Conservation (phyloP, 73 alveolate species). For the Tetrahymena borealis region DNA sequence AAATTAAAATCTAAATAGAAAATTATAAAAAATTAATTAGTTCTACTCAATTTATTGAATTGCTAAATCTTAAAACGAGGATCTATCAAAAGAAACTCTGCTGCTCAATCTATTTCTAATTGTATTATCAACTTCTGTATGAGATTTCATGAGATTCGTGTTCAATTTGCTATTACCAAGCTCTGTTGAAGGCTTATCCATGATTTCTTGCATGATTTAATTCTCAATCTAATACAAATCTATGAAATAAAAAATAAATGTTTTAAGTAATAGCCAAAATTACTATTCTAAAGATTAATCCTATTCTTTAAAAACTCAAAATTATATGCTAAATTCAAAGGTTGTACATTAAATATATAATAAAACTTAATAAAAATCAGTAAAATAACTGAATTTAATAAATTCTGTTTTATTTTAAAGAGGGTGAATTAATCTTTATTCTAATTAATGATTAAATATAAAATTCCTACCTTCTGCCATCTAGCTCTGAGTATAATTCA, state of each 20-base stretch:
- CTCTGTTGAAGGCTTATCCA: not conserved
- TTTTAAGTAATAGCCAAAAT: too few species aligned
- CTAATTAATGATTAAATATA: not conserved
- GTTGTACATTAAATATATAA: too few species aligned
- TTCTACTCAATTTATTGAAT: not conserved
- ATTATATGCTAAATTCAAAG: too few species aligned
- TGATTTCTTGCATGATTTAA: not conserved
- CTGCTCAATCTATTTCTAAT: not conserved
- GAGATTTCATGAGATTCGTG: not conserved
- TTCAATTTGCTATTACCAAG: not conserved
- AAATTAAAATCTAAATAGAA: too few species aligned
- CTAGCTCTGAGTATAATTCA: not conserved
- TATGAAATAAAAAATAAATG: not conserved
- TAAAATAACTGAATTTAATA: too few species aligned
- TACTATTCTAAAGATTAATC: too few species aligned
- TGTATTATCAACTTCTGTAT: not conserved
- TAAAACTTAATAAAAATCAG: too few species aligned
- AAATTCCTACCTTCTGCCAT: not conserved
- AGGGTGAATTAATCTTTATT: too few species aligned
- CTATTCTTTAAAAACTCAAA: too few species aligned
- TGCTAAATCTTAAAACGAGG: not conserved
- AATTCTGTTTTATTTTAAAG: too few species aligned
- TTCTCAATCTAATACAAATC: not conserved
- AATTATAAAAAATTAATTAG: not conserved
- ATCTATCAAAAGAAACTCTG: not conserved